Conservation (phyloP, 1,284 basidiomycete species). For the Kalmanozyma brasiliensis region DNA sequence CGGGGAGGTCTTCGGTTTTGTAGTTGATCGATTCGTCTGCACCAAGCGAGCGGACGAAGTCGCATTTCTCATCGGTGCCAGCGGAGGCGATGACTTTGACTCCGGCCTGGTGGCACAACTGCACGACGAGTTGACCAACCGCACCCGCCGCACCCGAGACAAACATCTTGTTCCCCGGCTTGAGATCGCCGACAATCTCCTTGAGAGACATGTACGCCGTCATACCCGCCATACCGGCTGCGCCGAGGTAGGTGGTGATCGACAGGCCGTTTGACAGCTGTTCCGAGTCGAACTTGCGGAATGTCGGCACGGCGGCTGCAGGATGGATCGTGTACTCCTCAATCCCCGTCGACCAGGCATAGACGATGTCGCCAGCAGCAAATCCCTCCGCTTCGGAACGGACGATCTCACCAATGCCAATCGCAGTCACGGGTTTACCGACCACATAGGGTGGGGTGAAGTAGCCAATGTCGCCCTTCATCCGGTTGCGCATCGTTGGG, state of each 20-base stretch:
- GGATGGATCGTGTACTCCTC: conserved; percentile 44
- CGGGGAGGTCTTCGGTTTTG: conserved; percentile 74
- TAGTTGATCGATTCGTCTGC: conserved; percentile 87
- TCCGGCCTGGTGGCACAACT: conserved; percentile 71
- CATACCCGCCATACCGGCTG: conserved; percentile 66
- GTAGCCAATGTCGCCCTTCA: conserved; percentile 46
- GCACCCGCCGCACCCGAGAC: conserved; percentile 61
- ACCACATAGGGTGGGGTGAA: conserved; percentile 36
- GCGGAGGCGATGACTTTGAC: conserved; percentile 85
- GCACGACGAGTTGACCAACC: conserved; percentile 70
- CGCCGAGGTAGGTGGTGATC: conserved; percentile 64
- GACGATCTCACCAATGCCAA: conserved; percentile 40
- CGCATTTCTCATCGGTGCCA: conserved; percentile 81
- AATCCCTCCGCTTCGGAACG: conserved; percentile 30
- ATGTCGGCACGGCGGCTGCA: not conserved
- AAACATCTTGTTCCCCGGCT: conserved; percentile 55
- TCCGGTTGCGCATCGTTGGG: conserved; percentile 52
- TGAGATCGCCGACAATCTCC: conserved; percentile 53
- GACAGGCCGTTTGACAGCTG: conserved; percentile 27
- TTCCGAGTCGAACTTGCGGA: conserved; percentile 37
- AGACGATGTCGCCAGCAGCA: conserved; percentile 30
- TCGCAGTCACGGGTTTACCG: conserved; percentile 35
- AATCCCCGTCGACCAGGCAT: conserved; percentile 29
- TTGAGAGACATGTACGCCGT: conserved; percentile 65
- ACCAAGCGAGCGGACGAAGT: conserved; percentile 84